These are phyloP conservation scores for Geranomyces michiganensis DNA, from an alignment of 192 early-diverging fungal species.

Conservation along the genomic window DNA sequence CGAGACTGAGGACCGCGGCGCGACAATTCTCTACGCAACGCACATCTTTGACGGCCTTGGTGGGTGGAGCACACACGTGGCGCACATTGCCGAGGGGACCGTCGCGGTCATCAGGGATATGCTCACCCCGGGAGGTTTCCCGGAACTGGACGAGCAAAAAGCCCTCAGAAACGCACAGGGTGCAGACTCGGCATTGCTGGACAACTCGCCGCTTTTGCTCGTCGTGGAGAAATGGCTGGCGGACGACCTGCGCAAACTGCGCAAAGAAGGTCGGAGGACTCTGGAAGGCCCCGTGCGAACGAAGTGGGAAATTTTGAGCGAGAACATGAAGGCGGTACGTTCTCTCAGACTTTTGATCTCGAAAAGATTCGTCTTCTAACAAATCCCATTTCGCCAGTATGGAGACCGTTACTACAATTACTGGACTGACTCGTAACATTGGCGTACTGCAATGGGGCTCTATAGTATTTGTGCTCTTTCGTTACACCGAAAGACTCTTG, in stretches of 20 bases:
- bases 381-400: slow-evolving; percentile 26
- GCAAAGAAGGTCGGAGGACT: slow-evolving; percentile 27
- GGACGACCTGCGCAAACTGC: slow-evolving; percentile 52
- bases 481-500: too few species aligned
- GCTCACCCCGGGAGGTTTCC: slow-evolving; percentile 42
- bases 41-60: slow-evolving; percentile 82
- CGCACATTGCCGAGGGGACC: slow-evolving; percentile 64
- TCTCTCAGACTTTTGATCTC: not conserved
- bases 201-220: slow-evolving; percentile 59
- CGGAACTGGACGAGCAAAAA: slow-evolving; percentile 55
- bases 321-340: slow-evolving; percentile 55
- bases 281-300: slow-evolving; percentile 43
- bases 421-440: slow-evolving; percentile 27
- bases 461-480: too few species aligned
- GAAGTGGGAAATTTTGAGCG: slow-evolving; percentile 55
- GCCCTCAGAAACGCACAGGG: not conserved
- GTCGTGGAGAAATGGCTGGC: slow-evolving; percentile 70
- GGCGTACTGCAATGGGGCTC: too few species aligned
- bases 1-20: slow-evolving; percentile 64
- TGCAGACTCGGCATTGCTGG: slow-evolving; percentile 23
- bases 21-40: slow-evolving; percentile 78
- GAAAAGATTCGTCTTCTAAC: not conserved
- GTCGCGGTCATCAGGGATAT: slow-evolving; percentile 52
- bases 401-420: slow-evolving; percentile 62
- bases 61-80: slow-evolving; percentile 74